These are phyloP conservation scores for Aureobasidium uvarum DNA, from an alignment of 2,329 filamentous ascomycete species.

Conservation along the genomic window DNA sequence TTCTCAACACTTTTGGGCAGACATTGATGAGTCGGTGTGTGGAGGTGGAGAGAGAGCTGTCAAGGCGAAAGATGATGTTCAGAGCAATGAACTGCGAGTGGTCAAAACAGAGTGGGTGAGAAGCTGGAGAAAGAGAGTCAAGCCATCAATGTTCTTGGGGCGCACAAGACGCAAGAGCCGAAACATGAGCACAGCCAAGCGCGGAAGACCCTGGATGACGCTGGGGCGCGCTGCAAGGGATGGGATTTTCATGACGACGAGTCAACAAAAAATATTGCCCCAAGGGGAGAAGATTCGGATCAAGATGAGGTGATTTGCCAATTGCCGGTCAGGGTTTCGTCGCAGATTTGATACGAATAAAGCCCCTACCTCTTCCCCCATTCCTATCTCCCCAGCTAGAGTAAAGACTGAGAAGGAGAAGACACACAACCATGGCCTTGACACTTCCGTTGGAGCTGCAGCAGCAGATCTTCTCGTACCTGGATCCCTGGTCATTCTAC, in stretches of 20 bases:
- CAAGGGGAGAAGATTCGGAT: conserved; percentile 2
- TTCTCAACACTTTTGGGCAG: conserved; percentile 9
- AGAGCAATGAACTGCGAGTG: background rate
- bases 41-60: background rate
- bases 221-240: conserved; percentile 7
- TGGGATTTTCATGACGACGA: conserved; percentile 22
- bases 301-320: conserved; percentile 19
- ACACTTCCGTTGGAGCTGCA: conserved; percentile 38
- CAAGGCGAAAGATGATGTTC: background rate
- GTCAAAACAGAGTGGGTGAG: conserved; percentile 16
- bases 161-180: background rate
- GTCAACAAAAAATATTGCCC: conserved; percentile 22
- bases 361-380: conserved; percentile 10
- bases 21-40: background rate
- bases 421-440: conserved; percentile 15
- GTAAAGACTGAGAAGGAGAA: conserved; percentile 3
- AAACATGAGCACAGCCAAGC: conserved; percentile 10
- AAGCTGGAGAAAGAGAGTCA: conserved; percentile 5
- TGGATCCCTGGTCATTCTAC: conserved; percentile 38
- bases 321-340: conserved; percentile 10
- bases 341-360: conserved; percentile 13
- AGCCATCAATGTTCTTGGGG: conserved; percentile 6
- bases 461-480: conserved; percentile 38
- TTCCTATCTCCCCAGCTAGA: background rate
- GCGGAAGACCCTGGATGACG: conserved; percentile 18